Conservation (phyloP, 1,139 yeast species). For the Kodamaea derodonti region DNA sequence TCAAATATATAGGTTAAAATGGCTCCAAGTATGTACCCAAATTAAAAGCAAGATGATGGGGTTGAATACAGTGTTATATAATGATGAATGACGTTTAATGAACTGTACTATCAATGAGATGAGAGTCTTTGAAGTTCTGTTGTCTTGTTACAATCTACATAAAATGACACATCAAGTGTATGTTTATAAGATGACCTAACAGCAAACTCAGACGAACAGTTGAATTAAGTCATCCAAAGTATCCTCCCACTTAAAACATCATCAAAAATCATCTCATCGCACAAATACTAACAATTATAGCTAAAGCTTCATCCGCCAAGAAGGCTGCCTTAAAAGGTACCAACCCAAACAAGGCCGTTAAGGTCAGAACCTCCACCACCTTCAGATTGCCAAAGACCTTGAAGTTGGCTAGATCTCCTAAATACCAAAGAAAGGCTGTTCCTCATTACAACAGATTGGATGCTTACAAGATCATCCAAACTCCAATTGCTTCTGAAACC, state of each 20-base stretch:
- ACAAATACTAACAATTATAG: slow-evolving; percentile 29
- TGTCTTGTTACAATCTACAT: too few relatives aligned
- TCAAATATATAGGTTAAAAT: slow-evolving; percentile 20
- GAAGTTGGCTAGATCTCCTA: slow-evolving; percentile 90
- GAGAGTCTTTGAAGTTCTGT: too few relatives aligned
- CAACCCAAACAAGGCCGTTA: slow-evolving; percentile 83
- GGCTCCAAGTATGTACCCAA: slow-evolving; percentile 24
- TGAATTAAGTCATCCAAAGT: too few relatives aligned
- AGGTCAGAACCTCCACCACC: slow-evolving; percentile 93
- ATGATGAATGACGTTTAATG: background rate
- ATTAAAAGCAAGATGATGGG: background rate
- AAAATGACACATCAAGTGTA: too few relatives aligned
- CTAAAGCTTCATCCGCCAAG: slow-evolving; percentile 93
- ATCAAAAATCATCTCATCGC: background rate
- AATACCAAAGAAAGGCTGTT: slow-evolving; percentile 92
- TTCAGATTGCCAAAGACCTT: slow-evolving; percentile 98
- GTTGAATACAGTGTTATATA: background rate
- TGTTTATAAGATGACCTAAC: too few relatives aligned
- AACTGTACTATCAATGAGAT: too few relatives aligned
- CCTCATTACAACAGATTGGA: slow-evolving; percentile 98
- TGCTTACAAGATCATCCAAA: slow-evolving; percentile 89
- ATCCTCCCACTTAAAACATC: too few relatives aligned
- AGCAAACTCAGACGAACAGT: too few relatives aligned
- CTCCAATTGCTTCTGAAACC: slow-evolving; percentile 97
- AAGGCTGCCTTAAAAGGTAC: slow-evolving; percentile 99